phyloP scores from a whole-genome alignment of 345 rosid species.

The Punica granatum region DNA sequence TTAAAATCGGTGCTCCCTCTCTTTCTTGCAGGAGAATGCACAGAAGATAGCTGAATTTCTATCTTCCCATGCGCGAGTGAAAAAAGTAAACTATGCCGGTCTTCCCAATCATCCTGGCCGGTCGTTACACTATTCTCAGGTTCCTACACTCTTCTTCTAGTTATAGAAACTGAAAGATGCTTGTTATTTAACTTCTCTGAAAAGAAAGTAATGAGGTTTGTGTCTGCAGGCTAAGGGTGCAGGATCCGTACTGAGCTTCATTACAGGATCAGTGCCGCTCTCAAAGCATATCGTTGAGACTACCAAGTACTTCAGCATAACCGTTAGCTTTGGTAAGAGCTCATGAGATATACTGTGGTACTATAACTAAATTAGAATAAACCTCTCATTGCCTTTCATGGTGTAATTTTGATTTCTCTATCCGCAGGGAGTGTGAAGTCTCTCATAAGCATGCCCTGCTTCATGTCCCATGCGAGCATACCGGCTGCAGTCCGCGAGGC shows the following conservation, averaged over 20 bases:
- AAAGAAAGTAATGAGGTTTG: neutral
- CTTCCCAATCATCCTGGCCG: slow-evolving; percentile 81
- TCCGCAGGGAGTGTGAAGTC: slow-evolving; percentile 82
- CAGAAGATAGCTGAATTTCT: slow-evolving; percentile 83
- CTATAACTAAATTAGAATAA: neutral
- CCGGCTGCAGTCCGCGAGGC: slow-evolving; percentile 75
- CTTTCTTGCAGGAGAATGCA: slow-evolving; percentile 60
- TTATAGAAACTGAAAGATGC: neutral
- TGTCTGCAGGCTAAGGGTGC: slow-evolving; percentile 79
- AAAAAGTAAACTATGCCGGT: slow-evolving; percentile 80
- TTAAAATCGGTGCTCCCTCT: neutral
- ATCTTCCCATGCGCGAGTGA: slow-evolving; percentile 71
- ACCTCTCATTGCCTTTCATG: neutral
- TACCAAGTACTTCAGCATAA: slow-evolving; percentile 84
- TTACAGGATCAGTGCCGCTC: slow-evolving; percentile 81
- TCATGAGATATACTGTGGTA: neutral
- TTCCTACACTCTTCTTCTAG: slow-evolving; percentile 1
- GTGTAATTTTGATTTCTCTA: neutral
- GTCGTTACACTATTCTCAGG: slow-evolving; percentile 90
- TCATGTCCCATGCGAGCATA: slow-evolving; percentile 97
- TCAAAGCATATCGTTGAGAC: slow-evolving; percentile 85
- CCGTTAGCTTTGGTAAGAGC: slow-evolving; percentile 89
- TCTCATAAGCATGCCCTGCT: slow-evolving; percentile 96
- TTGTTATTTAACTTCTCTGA: neutral
- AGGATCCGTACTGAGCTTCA: slow-evolving; percentile 88